Base-by-base conservation (phyloP, 768 basidiomycete genomes). In the Leccinum variicolor region DNA sequence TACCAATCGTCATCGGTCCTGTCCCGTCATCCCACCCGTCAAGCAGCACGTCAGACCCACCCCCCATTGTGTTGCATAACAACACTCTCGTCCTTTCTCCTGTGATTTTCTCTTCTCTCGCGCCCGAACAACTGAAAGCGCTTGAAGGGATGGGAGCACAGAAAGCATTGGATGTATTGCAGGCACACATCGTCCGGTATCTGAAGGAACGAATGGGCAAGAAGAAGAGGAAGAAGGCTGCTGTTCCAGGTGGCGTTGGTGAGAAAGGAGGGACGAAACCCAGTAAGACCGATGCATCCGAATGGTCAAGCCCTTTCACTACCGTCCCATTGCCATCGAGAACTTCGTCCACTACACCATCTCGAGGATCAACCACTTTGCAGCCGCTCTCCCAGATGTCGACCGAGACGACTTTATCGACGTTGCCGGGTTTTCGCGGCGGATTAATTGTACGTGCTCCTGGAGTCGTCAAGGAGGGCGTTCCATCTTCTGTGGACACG, bases 61-160 rank as follows among this genome's bases (percentile, higher is more conserved):
- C 71, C 23, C 85, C 85, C 31, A 92, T 97, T 77, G 84, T 92
- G 23, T 75, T 95, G 13, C 92, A 95, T 61, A 87, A 93, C 62
- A 87, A 91, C 53, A 87, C 83, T 29, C 81, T 97, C 21, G 84
- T 93, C 55, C 83, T 97, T 36, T 90, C 92, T 65, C 94, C 94
- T 2, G 79, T 81, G 21, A 87, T 96, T 33, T 97, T 97, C 67
- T 81, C 87, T 9, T 85, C 86, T 54, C 80, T 96, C 13, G 84
- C 87, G 4, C 76, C 80, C 46, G 85, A 87, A 59, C 88, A 88
- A 70, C 74, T 96, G 46, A 81, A 79, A 56, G 86, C 89, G 47
- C 75, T 95, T 26, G 89, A 94, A 72, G 80, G 81, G 53, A 83
- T 94, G 70, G 92, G 92, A 2, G 90, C 92, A 0, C 83, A 87